Evolutionary conservation across 2,329 filamentous ascomycete species (phyloP), one percentile per base, ranked within the genome.

Genomic region (Tolypocladium sp.): DNA sequence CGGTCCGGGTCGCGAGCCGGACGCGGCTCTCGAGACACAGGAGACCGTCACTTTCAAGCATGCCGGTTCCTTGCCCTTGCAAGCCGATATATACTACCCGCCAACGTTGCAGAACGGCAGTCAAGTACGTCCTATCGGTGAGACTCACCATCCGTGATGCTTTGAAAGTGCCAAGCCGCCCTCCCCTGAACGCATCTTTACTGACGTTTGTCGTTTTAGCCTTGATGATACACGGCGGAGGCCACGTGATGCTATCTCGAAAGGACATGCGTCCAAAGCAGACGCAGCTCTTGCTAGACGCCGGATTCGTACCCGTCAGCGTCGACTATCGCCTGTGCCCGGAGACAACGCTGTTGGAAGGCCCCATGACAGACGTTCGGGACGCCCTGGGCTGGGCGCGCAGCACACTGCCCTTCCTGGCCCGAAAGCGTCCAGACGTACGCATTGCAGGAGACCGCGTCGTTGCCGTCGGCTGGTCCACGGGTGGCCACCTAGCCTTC

Each of bases 261-360:
- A 71, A 71, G 49, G 74, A 71, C 7, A 63, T 79, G 6, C 66
- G 72, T 2, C 68, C 70, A 2, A 55, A 59, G 4, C 79, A 82
- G 58, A 74, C 69, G 0, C 56, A 64, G 6, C 59, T 67, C 1
- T 69, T 82, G 0, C 67, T 81, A 0, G 59, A 67, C 1, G 56
- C 65, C 6, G 75, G 77, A 0, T 70, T 82, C 46, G 64, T 82
- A 2, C 77, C 80, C 0, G 65, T 83, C 13, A 79, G 75, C 60
- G 57, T 82, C 0, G 80, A 82, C 63, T 79, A 82, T 61, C 68
- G 79, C 0, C 71, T 83, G 1, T 82, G 79, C 59, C 80, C 80
- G 0, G 77, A 82, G 51, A 69, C 74, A 3, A 75, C 67, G 25
- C 63, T 83, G 3, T 55, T 71, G 4, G 73, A 79, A 1, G 81